Evolutionary conservation across 1,284 basidiomycete species (phyloP), one percentile per base, ranked within the genome.

Genomic region (Thecaphora frezii): DNA sequence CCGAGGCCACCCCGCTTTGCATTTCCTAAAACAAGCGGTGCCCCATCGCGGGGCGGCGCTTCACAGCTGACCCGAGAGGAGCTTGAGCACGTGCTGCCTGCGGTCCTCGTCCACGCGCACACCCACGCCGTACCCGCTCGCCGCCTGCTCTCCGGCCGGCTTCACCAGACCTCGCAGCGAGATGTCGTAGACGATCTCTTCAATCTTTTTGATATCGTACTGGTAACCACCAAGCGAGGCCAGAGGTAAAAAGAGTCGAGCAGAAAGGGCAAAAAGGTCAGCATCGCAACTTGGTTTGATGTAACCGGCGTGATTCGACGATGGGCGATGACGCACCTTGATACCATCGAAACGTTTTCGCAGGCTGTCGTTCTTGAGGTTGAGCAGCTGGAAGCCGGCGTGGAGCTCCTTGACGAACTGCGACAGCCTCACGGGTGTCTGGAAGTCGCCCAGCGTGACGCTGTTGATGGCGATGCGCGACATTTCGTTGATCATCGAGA

Each of bases 161-260:
- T 36, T 51, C 16, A 66, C 52, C 1, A 75, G 38, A 5, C 66
- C 67, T 16, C 76, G 50, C 21, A 78, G 48, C 1, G 66, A 69
- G 28, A 78, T 60, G 52, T 80, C 72, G 54, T 78, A 73, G 21
- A 79, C 62, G 24, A 79, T 61, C 41, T 79, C 75, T 52, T 79
- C 77, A 44, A 73, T 69, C 44, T 72, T 72, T 33, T 77, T 77
- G 21, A 78, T 67, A 41, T 78, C 77, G 58, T 79, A 79, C 69
- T 77, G 48, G 19, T 2, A n/a, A 18, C 44, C n/a, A n/a, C 28
- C 12, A 26, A 25, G 16, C 39, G 19, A 14, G 39, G 16, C 22
- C 42, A 44, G 26, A n/a, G 25, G 47, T 28, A 40, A 48, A 28
- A 39, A 44, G 48, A 36, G 19, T 19, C 14, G 16, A 33, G 16